Evolutionary conservation across 1,139 yeast genomes (phyloP).

Genomic region (Nakaseomyces bracarensis): DNA sequence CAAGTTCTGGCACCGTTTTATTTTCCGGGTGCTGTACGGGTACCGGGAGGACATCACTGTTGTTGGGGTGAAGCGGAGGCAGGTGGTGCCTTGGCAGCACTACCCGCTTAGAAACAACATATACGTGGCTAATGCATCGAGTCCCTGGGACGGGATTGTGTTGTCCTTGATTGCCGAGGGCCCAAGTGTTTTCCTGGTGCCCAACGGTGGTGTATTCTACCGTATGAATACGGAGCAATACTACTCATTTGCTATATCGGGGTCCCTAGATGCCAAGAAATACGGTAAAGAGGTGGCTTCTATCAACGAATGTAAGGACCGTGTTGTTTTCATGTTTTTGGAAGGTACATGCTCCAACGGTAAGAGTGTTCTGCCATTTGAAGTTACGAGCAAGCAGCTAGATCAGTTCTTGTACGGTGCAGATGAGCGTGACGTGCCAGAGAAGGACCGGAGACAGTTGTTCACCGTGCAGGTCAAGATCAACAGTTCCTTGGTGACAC

Average conservation of each 20-base stretch:
- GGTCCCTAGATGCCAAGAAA: conserved; percentile 17
- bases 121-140: conserved; percentile 45
- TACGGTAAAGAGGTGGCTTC: conserved; percentile 16
- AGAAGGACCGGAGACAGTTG: conserved; percentile 18
- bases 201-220: conserved; percentile 38
- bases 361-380: conserved; percentile 47
- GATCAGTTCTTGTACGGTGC: conserved; percentile 15
- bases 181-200: conserved; percentile 38
- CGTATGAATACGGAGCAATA: conserved; percentile 35
- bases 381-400: conserved; percentile 21
- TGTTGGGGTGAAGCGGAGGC: conserved; percentile 46
- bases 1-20: conserved; percentile 15
- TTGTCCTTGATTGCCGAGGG: conserved; percentile 33
- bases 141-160: conserved; percentile 47
- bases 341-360: conserved; percentile 72
- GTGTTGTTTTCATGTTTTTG: conserved; percentile 43
- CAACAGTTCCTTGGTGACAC: conserved; percentile 34
- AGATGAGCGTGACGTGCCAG: conserved; percentile 9
- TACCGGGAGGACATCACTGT: conserved; percentile 34
- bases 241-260: conserved; percentile 31
- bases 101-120: conserved; percentile 40
- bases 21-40: conserved; percentile 27
- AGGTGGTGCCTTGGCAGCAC: conserved; percentile 31
- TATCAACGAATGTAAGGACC: conserved; percentile 24
- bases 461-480: conserved; percentile 42